Percentiles rank a stretch among this genome's conserved stretches.
phyloP scores from a whole-genome alignment of 345 rosid species.

The Acer yangbiense region DNA sequence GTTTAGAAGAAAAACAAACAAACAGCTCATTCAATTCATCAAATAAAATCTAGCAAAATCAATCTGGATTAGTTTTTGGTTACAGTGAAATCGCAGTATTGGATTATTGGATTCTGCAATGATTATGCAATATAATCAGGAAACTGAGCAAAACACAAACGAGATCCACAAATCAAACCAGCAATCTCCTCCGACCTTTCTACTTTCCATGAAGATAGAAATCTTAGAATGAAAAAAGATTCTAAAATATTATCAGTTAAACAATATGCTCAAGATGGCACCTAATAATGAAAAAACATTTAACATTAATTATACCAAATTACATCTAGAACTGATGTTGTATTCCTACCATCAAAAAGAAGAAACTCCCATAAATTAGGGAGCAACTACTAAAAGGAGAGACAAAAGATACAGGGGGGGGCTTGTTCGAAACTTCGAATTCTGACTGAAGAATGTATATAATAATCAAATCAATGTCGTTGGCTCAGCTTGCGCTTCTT shows the following conservation, averaged over 20 bases:
- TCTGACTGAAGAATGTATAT: neutral
- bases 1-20: no score
- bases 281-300: neutral
- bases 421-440: neutral
- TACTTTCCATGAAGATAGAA: neutral
- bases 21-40: neutral
- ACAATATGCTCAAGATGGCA: neutral
- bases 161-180: neutral
- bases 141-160: neutral
- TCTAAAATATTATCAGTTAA: neutral
- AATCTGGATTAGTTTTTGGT: neutral
- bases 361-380: slow-evolving; percentile 2
- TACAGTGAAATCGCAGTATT: no score
- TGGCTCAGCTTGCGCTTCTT: slow-evolving; percentile 59
- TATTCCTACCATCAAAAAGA: neutral
- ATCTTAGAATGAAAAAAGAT: no score
- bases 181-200: neutral
- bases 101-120: neutral
- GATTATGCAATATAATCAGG: neutral
- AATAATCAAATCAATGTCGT: slow-evolving; percentile 14
- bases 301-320: slow-evolving; percentile 10
- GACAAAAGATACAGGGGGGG: neutral
- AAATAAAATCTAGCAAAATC: neutral
- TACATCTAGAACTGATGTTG: slow-evolving; percentile 2
- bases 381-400: neutral